Conservation (phyloP, 176 grass and related monocot genomes). For the Triticum urartu region DNA sequence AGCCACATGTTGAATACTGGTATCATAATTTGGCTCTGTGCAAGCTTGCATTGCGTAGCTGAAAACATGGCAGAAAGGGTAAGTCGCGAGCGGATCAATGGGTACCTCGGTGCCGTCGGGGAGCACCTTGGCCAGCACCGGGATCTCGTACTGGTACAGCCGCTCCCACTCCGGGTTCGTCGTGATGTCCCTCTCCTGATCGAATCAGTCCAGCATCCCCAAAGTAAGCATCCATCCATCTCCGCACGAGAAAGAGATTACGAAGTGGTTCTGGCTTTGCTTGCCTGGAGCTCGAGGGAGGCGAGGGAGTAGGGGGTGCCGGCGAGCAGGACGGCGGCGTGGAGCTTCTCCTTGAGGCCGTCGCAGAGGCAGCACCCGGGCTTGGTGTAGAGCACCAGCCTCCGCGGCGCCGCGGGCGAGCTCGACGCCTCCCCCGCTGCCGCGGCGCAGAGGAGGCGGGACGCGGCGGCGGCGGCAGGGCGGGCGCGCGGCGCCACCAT, state of each 20-base stretch:
- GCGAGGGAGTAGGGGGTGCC: slow-evolving; percentile 56
- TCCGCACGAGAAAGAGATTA: not conserved
- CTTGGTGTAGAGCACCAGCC: slow-evolving; percentile 76
- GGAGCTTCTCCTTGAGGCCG: slow-evolving; percentile 89
- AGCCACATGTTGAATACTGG: too few relatives aligned
- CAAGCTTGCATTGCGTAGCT: not conserved
- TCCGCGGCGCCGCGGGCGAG: slow-evolving; percentile 28
- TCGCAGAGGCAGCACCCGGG: slow-evolving; percentile 95
- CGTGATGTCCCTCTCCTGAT: slow-evolving; percentile 81
- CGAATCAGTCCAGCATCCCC: not conserved
- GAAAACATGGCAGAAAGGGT: not conserved
- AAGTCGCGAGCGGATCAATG: not conserved
- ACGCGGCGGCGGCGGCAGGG: not conserved
- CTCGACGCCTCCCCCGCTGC: slow-evolving; percentile 21
- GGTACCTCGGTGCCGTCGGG: slow-evolving; percentile 76
- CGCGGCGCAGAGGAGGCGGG: slow-evolving; percentile 37
- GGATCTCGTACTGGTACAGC: slow-evolving; percentile 93
- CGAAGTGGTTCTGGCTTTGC: not conserved
- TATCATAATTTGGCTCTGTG: not conserved
- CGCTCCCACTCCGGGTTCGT: slow-evolving; percentile 68
- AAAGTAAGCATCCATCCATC: not conserved
- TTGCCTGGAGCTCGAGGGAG: slow-evolving; percentile 74
- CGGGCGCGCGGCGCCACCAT: slow-evolving; percentile 6
- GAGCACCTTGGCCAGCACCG: slow-evolving; percentile 71
- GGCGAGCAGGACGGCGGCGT: slow-evolving; percentile 56